Percentiles rank a stretch among this genome's conserved stretches.
phyloP scores from a whole-genome alignment of 2,329 filamentous ascomycete species.

The Epicoccum sorghinum region DNA sequence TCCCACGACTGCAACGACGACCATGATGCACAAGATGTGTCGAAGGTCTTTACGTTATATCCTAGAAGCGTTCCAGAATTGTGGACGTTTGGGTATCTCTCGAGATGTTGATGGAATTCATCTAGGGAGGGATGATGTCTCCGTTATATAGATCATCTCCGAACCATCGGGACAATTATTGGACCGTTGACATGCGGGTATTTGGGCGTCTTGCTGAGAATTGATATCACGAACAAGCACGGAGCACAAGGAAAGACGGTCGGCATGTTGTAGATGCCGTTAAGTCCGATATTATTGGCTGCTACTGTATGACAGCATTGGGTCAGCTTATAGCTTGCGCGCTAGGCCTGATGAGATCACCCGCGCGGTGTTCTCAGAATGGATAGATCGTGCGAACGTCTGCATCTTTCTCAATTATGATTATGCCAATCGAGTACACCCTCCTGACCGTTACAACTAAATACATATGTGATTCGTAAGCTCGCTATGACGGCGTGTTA shows the following conservation, averaged over 20 bases:
- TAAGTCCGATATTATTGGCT: not conserved
- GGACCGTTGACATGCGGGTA: not conserved
- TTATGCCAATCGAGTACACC: no score
- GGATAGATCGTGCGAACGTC: not conserved
- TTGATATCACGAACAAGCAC: not conserved
- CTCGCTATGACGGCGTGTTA: no score
- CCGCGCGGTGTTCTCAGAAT: slow-evolving; percentile 8
- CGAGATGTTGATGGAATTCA: not conserved
- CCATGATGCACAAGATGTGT: slow-evolving; percentile 34
- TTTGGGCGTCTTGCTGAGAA: not conserved
- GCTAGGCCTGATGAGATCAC: not conserved
- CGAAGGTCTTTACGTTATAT: no score
- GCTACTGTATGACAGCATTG: not conserved
- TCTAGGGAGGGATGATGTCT: not conserved
- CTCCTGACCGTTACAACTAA: no score
- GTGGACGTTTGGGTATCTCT: not conserved
- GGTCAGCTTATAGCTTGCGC: not conserved
- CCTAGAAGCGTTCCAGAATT: no score
- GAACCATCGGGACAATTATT: not conserved
- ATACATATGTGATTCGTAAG: no score
- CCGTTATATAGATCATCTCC: not conserved
- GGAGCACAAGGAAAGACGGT: not conserved
- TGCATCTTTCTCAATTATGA: not conserved
- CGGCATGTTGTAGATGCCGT: not conserved
- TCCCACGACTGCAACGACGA: slow-evolving; percentile 55